Evolutionary conservation across 164 flowering plant species (phyloP).

Genomic region (Umbellularia californica): DNA sequence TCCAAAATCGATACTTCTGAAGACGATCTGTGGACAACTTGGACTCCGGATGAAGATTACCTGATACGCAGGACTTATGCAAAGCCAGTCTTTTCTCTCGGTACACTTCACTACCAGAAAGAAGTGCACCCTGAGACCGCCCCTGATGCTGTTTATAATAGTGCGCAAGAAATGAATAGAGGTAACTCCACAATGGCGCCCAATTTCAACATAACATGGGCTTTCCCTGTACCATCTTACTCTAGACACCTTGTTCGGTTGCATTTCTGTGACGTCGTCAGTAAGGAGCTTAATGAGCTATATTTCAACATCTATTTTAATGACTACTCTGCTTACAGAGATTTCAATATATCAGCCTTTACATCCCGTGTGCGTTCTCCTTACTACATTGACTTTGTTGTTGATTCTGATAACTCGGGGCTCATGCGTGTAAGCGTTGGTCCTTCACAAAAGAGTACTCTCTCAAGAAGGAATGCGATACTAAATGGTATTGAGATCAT

Average conservation of each 20-base stretch:
- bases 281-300: conserved; percentile 44
- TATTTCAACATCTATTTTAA: conserved; percentile 76
- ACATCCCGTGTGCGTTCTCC: conserved; percentile 45
- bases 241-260: conserved; percentile 60
- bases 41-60: conserved; percentile 50
- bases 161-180: conserved; percentile 42
- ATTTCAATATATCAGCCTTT: conserved; percentile 26
- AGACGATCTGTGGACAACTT: conserved; percentile 70
- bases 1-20: conserved; percentile 40
- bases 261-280: conserved; percentile 91
- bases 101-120: conserved; percentile 38
- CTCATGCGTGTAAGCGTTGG: conserved; percentile 57
- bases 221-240: conserved; percentile 49
- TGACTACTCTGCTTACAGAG: conserved; percentile 45
- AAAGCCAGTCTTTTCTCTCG: conserved; percentile 14
- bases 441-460: conserved; percentile 55
- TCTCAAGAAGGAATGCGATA: conserved; percentile 47
- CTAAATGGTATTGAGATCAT: conserved; percentile 84
- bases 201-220: conserved; percentile 58
- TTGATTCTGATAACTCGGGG: conserved; percentile 34
- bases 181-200: conserved; percentile 28
- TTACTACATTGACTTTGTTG: conserved; percentile 69
- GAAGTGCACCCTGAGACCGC: conserved; percentile 45
- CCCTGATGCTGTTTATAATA: conserved; percentile 63
- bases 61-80: conserved; percentile 5